These are phyloP conservation scores for Dionaea muscipula DNA, from an alignment of 179 eudicot species.

Conservation along the genomic window DNA sequence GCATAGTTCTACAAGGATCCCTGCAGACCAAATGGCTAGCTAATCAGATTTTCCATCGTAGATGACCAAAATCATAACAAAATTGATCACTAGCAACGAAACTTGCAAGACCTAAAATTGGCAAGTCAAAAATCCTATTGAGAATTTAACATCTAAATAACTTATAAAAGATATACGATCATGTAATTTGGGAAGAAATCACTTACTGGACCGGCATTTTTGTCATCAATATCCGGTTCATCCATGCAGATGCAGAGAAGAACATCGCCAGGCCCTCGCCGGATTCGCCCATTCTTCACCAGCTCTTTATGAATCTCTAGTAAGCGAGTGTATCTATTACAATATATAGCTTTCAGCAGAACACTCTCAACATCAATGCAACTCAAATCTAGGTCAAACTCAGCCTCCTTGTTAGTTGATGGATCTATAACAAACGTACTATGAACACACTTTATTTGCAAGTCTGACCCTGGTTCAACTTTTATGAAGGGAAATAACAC, in stretches of 20 bases:
- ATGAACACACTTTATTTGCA: conserved; percentile 74
- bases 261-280: conserved; percentile 56
- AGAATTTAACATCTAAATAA: no score
- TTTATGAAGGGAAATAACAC: conserved; percentile 62
- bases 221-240: conserved; percentile 27
- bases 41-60: no score
- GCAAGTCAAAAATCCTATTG: no score
- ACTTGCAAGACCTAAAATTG: no score
- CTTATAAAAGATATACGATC: neutral
- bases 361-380: conserved; percentile 88
- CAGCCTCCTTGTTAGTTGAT: conserved; percentile 72
- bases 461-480: conserved; percentile 80
- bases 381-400: conserved; percentile 57
- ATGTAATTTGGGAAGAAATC: neutral
- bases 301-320: conserved; percentile 82
- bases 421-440: conserved; percentile 90
- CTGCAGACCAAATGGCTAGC: no score
- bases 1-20: no score
- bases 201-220: conserved; percentile 36
- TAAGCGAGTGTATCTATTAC: conserved; percentile 80
- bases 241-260: conserved; percentile 37
- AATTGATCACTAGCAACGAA: no score
- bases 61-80: no score
- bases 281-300: conserved; percentile 50
- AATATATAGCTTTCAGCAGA: conserved; percentile 69